Evolutionary conservation across 192 early-diverging fungal species (phyloP).

Genomic region (Coemansia sp.): DNA sequence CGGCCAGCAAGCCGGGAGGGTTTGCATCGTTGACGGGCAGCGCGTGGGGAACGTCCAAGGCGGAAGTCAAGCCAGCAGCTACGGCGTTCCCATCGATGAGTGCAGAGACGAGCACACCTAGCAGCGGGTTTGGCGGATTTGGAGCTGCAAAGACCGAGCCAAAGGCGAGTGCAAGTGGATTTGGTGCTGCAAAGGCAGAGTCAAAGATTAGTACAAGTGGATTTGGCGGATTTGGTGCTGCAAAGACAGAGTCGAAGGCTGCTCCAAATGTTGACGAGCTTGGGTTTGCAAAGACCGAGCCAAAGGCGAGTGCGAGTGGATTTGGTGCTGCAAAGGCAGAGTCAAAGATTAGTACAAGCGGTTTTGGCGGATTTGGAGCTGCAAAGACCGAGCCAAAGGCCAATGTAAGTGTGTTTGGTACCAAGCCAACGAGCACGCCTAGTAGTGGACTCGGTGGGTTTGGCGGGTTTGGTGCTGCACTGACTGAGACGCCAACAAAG

Average conservation of each 20-base stretch:
- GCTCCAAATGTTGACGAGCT: no score
- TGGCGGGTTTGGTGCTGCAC: neutral
- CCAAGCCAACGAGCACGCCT: neutral
- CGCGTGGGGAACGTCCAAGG: neutral
- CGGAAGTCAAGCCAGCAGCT: neutral
- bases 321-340: neutral
- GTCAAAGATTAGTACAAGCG: constrained; percentile 1
- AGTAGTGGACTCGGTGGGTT: no score
- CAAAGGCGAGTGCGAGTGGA: neutral
- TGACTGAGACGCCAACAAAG: constrained; percentile 3
- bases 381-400: neutral
- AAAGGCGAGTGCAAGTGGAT: neutral
- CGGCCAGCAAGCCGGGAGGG: neutral
- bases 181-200: neutral
- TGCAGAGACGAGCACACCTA: neutral
- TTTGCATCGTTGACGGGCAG: neutral
- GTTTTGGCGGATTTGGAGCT: neutral
- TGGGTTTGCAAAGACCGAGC: neutral
- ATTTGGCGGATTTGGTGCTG: neutral
- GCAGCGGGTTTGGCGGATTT: neutral
- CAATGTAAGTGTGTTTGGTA: constrained; percentile 5
- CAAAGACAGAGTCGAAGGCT: neutral
- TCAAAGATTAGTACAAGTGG: neutral
- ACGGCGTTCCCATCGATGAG: neutral
- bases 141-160: neutral